Evolutionary conservation across 352 stramenopile genomes (phyloP), one percentile per base, ranked within the genome.

Genomic region (Globisporangium echinulatum): DNA sequence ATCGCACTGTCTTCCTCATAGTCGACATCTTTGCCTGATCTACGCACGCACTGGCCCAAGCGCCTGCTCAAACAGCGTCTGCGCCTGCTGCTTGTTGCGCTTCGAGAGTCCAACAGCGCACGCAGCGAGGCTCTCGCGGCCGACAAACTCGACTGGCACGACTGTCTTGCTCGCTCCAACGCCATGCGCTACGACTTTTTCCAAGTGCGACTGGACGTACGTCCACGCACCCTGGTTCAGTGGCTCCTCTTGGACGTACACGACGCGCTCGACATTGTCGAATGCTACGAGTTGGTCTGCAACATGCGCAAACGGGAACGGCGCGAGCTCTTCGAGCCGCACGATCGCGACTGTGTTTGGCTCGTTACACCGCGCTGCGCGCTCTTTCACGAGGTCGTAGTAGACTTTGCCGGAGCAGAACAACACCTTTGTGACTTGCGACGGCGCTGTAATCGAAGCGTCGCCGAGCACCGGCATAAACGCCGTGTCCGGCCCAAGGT

Each of bases 331-430:
- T 73, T 94, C 85, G 37, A 94, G 14, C 52, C 85, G 83, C 37
- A 92, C 59, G 44, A 94, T 82, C 17, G 82, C 83, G 47, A 87
- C 77, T 43, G 77, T 73, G 5, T 81, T 64, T 0, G 74, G 67
- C 43, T 74, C 64, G 19, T 67, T 73, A n/a, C 69, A 67, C 15
- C 76, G 79, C 8, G 64, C 67, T 52, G 71, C 69, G 14, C 83
- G 79, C 52, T 88, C 79, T 58, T 81, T 82, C 37, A 85, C 75
- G 13, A 94, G 72, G 33, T 94, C 85, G 60, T 94, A 94, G 68
- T 90, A 94, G 56, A 94, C 85, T 38, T 94, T 94, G 37, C 83
- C 85, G 11, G 83, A 90, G 65, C 82, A 90, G 52, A 92, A 88
- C 55, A 89, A 72, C 4, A 94, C 69, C 42, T 75, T 80, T 62